Conservation (phyloP, 2,329 filamentous ascomycete genomes). For the Claviceps monticola region DNA sequence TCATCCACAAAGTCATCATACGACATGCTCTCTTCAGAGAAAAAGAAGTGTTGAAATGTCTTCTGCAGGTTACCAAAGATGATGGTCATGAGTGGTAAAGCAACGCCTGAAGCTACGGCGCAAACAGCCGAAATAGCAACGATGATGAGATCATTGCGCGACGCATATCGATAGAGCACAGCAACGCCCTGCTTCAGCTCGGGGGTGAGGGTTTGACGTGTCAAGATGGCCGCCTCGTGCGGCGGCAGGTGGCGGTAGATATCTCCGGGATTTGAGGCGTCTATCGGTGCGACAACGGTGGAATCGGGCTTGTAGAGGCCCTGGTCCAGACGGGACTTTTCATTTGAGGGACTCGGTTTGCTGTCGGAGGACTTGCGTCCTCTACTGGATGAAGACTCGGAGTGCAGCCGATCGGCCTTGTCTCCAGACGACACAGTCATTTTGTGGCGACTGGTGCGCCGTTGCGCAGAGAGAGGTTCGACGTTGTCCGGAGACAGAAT, state of each 20-base stretch:
- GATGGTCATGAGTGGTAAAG: slow-evolving; percentile 67
- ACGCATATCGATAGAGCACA: slow-evolving; percentile 58
- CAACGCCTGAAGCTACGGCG: slow-evolving; percentile 59
- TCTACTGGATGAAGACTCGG: slow-evolving; percentile 3
- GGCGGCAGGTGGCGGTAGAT: slow-evolving; percentile 48
- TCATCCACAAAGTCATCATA: slow-evolving; percentile 44
- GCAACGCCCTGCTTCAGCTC: slow-evolving; percentile 49
- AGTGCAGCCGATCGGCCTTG: slow-evolving; percentile 1
- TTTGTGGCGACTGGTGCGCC: background rate
- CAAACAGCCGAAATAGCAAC: slow-evolving; percentile 46
- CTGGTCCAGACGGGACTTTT: slow-evolving; percentile 3
- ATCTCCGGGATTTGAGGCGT: slow-evolving; percentile 30
- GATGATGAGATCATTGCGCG: slow-evolving; percentile 48
- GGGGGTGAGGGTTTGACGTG: slow-evolving; percentile 52
- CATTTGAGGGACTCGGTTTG: slow-evolving; percentile 1
- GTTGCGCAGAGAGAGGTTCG: background rate
- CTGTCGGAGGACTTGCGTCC: slow-evolving; percentile 3
- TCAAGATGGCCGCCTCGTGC: slow-evolving; percentile 53
- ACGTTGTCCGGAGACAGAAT: too few species aligned
- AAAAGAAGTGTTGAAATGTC: slow-evolving; percentile 53
- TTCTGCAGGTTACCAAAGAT: slow-evolving; percentile 66
- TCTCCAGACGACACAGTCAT: slow-evolving; percentile 3
- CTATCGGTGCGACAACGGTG: slow-evolving; percentile 11
- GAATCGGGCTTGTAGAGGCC: slow-evolving; percentile 9
- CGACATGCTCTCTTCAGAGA: slow-evolving; percentile 25